Evolutionary conservation across 495 filamentous ascomycete species (phyloP).

Genomic region (Neurospora discreta): DNA sequence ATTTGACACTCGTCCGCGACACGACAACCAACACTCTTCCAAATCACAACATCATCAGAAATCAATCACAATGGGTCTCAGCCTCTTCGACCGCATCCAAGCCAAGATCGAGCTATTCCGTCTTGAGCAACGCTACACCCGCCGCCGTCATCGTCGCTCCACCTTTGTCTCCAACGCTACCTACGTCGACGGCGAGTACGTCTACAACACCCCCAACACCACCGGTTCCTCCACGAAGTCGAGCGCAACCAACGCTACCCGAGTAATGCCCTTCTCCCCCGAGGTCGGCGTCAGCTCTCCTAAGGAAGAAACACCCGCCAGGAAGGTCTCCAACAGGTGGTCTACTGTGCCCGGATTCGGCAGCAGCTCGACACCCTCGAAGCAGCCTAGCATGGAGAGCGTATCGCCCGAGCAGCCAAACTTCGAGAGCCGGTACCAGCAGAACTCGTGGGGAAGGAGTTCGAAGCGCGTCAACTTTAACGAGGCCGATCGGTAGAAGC

Average conservation of each 20-base stretch:
- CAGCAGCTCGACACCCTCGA: slow-evolving; percentile 8
- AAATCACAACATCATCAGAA: not conserved
- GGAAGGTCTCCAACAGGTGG: slow-evolving; percentile 34
- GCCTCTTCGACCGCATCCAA: slow-evolving; percentile 40
- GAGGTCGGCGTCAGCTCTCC: slow-evolving; percentile 7
- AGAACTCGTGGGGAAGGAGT: not conserved
- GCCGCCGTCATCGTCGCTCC: slow-evolving; percentile 66
- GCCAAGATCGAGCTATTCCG: slow-evolving; percentile 76
- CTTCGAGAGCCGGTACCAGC: not conserved
- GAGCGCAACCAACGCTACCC: slow-evolving; percentile 18
- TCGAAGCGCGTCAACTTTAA: not conserved
- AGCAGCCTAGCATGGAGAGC: not conserved
- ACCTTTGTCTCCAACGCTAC: slow-evolving; percentile 76
- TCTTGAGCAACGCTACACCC: slow-evolving; percentile 85
- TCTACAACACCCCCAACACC: slow-evolving; percentile 48
- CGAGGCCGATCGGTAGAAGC: not conserved
- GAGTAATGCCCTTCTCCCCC: not conserved
- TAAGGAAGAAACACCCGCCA: not conserved
- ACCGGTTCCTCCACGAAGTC: slow-evolving; percentile 37
- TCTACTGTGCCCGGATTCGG: slow-evolving; percentile 39
- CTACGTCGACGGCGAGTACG: slow-evolving; percentile 90
- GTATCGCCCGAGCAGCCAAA: not conserved
- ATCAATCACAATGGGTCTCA: slow-evolving; percentile 25
- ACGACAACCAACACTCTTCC: not conserved
- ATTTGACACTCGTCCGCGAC: not conserved